Evolutionary conservation across 1,284 basidiomycete species (phyloP), one percentile per base, ranked within the genome.

Genomic region (Pseudozyma pruni): DNA sequence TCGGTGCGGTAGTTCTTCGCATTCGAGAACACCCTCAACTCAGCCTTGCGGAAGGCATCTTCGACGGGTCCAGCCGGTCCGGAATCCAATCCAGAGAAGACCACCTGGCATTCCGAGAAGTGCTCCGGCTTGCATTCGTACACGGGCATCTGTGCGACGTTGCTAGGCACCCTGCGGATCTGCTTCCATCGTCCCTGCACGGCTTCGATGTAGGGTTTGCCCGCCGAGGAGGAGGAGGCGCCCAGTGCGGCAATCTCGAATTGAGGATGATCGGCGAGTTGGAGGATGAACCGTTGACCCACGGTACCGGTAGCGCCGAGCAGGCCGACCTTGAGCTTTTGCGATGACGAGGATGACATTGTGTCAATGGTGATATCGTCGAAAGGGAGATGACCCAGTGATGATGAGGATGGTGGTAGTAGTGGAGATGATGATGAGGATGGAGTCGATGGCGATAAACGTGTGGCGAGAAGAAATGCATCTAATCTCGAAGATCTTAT

Each of bases 1-100:
- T 98, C 95, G 34, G 93, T 87, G 51, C 96, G 88, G 84, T 91
- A 94, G 84, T 94, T 98, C 84, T 96, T 97, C n/a, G 96, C 90
- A 78, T 99, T 98, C 25, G 94, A 97, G 84, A 98, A 99, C 23
- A 99, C 91, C 53, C 91, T 89, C 45, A 97, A 87, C 78, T 98
- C 91, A 31, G 94, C 92, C 17, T 86, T 84, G 73, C 95, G 87
- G 85, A 98, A 96, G 0, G 90, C 90, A 34, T 87, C 85, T 86
- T 98, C 96, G 11, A 98, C 94, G 13, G 95, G 91, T 14, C 94
- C 93, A 25, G 96, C 95, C 22, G 91, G 94, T 79, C 94, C 93
- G 39, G 91, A 89, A 84, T 98, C 95, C 58, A 98, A 85, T 13
- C 96, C 96, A 1, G 93, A 96, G 84, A 99, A 98, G 40, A 98